Base-by-base conservation (phyloP, 2,329 filamentous ascomycete genomes). In the Raffaelea arxii region DNA sequence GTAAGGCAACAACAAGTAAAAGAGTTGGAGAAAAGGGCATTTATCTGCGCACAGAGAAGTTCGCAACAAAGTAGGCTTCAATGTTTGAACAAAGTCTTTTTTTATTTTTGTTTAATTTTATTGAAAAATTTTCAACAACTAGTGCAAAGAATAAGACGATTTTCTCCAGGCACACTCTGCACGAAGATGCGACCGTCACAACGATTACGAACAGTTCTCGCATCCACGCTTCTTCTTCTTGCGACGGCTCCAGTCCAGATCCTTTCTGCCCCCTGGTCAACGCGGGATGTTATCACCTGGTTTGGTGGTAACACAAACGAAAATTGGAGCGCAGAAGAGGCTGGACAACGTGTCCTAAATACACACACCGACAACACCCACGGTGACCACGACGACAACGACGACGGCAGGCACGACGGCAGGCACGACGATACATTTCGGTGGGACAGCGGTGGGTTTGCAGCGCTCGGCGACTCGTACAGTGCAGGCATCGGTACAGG, bases 401-500 rank as follows among this genome's bases (percentile, higher is more conserved):
- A 16, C 18, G 44, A 45, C 10, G n/a, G n/a, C n/a, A n/a, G n/a
- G n/a, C n/a, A n/a, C n/a, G n/a, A n/a, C n/a, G n/a, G n/a, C n/a
- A n/a, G n/a, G n/a, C n/a, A n/a, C n/a, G n/a, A n/a, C n/a, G n/a
- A n/a, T n/a, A n/a, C n/a, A n/a, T 25, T 51, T 11, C 49, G 47
- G 12, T 47, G 47, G 47, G 41, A 32, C 35, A 44, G 39, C 27
- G 40, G 43, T 12, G 69, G 69, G 25, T 70, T 66, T 48, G 60
- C 58, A 6, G 62, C 62, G 7, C 62, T 69, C 2, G 61, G 62
- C 27, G 58, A 73, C 51, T 71, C 68, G 6, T 73, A 72, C 53
- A 68, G 65, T 41, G 68, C 69, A 4, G 69, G 69, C 25, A 72
- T 72, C 47, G 70, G 69, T 45, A 72, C 70, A 4, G 63, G 63